Conservation (phyloP, 441 rosid species). For the Populus trichocarpa region DNA sequence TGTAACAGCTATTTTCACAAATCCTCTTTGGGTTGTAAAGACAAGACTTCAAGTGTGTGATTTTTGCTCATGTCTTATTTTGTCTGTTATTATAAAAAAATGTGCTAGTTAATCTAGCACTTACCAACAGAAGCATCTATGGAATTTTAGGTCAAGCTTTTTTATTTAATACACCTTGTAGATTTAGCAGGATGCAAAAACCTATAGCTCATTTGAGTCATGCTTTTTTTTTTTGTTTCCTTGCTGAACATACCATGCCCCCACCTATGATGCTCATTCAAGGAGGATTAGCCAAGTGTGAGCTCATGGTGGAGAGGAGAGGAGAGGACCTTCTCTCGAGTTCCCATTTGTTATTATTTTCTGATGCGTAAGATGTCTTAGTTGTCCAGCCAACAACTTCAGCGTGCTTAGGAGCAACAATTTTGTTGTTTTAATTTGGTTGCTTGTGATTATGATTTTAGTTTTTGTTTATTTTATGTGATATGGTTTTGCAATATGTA, state of each 20-base stretch:
- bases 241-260: not conserved
- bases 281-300: not conserved
- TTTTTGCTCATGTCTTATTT: not conserved
- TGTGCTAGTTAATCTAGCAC: not conserved
- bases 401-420: not conserved
- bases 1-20: constrained; percentile 71
- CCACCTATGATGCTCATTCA: not conserved
- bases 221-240: not conserved
- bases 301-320: not conserved
- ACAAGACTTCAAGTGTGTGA: constrained; percentile 84
- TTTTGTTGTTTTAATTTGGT: not conserved
- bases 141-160: not conserved
- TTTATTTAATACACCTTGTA: not conserved
- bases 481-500: not conserved
- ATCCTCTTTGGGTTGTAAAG: constrained; percentile 98
- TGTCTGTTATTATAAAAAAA: not conserved
- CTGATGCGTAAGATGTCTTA: not conserved
- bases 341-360: not conserved
- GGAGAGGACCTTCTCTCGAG: not conserved
- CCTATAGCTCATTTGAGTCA: not conserved
- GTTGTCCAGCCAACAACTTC: not conserved
- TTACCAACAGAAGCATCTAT: not conserved
- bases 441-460: not conserved
- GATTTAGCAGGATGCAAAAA: not conserved
- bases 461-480: not conserved